Conservation (phyloP, 1,139 yeast genomes). For the Kurtzmaniella quercitrusa region DNA sequence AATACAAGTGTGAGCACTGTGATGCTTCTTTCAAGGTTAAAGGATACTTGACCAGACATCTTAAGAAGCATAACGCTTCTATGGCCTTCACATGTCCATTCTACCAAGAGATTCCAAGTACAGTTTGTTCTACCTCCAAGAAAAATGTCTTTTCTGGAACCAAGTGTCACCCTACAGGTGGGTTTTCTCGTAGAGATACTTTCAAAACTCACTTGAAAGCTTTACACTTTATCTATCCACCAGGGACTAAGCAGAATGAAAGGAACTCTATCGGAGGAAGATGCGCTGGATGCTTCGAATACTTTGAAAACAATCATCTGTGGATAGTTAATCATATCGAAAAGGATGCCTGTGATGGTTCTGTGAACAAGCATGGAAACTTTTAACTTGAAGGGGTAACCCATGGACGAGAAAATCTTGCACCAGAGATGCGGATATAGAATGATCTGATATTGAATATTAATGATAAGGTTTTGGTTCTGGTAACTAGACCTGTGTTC, state of each 20-base stretch:
- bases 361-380: constrained; percentile 16
- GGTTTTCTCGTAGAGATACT: constrained; percentile 56
- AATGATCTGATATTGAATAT: background rate
- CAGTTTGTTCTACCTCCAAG: constrained; percentile 12
- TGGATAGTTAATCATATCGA: constrained; percentile 53
- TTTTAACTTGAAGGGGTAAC: background rate
- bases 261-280: constrained; percentile 43
- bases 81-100: constrained; percentile 57
- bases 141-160: constrained; percentile 25
- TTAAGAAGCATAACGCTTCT: constrained; percentile 46
- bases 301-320: constrained; percentile 40
- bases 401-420: background rate
- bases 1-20: constrained; percentile 38
- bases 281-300: constrained; percentile 55
- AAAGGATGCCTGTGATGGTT: constrained; percentile 41
- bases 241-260: constrained; percentile 49
- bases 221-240: constrained; percentile 55
- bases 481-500: background rate
- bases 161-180: constrained; percentile 57
- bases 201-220: constrained; percentile 56
- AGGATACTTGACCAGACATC: constrained; percentile 53
- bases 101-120: constrained; percentile 30
- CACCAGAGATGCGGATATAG: background rate
- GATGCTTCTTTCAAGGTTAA: constrained; percentile 49
- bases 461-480: background rate